These are phyloP conservation scores for Umbelopsis ramanniana DNA, from an alignment of 192 early-diverging fungal genomes.

Conservation along the genomic window DNA sequence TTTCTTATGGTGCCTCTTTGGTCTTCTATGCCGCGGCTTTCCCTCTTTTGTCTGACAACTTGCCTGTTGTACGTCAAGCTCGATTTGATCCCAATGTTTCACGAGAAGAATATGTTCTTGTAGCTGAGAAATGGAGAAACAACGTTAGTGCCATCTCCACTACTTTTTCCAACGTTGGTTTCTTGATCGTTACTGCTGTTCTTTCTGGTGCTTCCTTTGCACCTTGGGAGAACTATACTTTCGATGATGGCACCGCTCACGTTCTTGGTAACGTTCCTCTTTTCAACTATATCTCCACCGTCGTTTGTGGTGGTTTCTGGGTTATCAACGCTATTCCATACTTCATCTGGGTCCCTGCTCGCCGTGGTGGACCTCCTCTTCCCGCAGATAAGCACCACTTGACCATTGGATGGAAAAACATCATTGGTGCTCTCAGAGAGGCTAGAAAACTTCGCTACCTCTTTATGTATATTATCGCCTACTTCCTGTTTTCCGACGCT, in stretches of 20 bases:
- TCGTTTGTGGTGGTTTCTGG: slow-evolving; percentile 40
- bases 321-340: slow-evolving; percentile 35
- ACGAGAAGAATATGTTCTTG: slow-evolving; percentile 23
- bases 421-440: slow-evolving; percentile 34
- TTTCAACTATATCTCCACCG: slow-evolving; percentile 32
- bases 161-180: slow-evolving; percentile 38
- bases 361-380: slow-evolving; percentile 32
- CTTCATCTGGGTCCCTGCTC: slow-evolving; percentile 32
- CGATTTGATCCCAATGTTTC: slow-evolving; percentile 31
- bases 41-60: slow-evolving; percentile 36
- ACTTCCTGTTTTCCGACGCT: slow-evolving; percentile 74
- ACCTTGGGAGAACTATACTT: slow-evolving; percentile 30
- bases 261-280: slow-evolving; percentile 34
- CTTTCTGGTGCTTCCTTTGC: slow-evolving; percentile 35
- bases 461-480: slow-evolving; percentile 70
- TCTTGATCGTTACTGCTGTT: slow-evolving; percentile 27
- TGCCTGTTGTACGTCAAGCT: slow-evolving; percentile 35
- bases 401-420: slow-evolving; percentile 42
- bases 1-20: slow-evolving; percentile 39
- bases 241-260: slow-evolving; percentile 8
- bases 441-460: slow-evolving; percentile 55
- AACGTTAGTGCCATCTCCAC: slow-evolving; percentile 42
- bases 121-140: slow-evolving; percentile 40
- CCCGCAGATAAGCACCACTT: slow-evolving; percentile 28
- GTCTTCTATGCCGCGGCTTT: slow-evolving; percentile 46